These are phyloP conservation scores for Colletotrichum lini DNA, from an alignment of 2,329 filamentous ascomycete species.

Conservation along the genomic window DNA sequence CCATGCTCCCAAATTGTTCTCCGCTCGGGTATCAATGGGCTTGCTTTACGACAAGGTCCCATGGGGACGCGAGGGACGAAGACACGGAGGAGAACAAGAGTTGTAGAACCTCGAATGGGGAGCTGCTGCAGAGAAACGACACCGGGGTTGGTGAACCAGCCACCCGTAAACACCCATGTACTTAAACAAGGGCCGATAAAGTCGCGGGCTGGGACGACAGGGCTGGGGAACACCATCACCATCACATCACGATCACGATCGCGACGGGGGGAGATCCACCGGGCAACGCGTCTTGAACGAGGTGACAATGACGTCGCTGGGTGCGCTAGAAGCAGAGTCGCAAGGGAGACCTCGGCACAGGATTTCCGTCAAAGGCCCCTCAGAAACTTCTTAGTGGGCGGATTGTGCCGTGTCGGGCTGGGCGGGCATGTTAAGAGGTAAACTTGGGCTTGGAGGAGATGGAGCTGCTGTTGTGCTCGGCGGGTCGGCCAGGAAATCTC, in stretches of 20 bases:
- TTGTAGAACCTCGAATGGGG: not conserved
- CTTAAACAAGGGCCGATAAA: not conserved
- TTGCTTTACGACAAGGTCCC: too few relatives aligned
- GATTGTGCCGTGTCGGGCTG: conserved; percentile 31
- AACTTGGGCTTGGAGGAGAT: conserved; percentile 7
- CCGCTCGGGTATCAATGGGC: too few relatives aligned
- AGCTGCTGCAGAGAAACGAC: not conserved
- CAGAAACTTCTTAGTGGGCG: conserved; percentile 22
- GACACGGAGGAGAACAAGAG: not conserved
- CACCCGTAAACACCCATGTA: conserved; percentile 4
- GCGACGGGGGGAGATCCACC: conserved; percentile 6
- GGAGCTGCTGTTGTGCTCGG: not conserved
- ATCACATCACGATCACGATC: conserved; percentile 2
- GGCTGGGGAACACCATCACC: not conserved
- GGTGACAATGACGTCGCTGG: conserved; percentile 8
- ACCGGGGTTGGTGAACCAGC: not conserved
- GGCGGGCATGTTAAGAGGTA: not conserved
- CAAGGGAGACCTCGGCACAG: not conserved
- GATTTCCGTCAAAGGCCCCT: not conserved
- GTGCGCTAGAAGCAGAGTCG: not conserved
- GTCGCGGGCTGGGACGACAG: conserved; percentile 1
- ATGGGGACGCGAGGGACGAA: not conserved
- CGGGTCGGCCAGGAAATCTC: conserved; percentile 21
- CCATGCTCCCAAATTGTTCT: too few relatives aligned
- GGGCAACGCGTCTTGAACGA: conserved; percentile 5